Conservation (phyloP, 768 basidiomycete genomes). For the Tylopilus plumbeoviolaceoides region DNA sequence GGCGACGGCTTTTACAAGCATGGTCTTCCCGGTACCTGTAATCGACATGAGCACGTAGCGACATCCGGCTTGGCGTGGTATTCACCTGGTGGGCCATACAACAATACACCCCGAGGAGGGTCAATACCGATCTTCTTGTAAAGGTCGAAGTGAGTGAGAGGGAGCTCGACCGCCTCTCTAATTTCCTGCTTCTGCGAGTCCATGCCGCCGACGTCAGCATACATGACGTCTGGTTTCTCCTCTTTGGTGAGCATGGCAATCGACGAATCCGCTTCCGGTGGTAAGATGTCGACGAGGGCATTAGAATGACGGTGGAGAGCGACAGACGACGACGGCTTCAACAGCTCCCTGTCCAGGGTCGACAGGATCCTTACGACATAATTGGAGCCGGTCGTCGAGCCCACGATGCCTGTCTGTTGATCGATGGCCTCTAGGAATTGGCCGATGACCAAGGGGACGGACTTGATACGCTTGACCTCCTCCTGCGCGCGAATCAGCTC, state of each 20-base stretch:
- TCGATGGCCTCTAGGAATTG: slow-evolving; percentile 99
- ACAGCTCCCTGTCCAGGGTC: slow-evolving; percentile 92
- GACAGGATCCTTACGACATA: slow-evolving; percentile 97
- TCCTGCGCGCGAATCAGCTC: slow-evolving; percentile 98
- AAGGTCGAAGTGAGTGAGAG: slow-evolving; percentile 93
- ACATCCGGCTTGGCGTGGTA: slow-evolving; percentile 11
- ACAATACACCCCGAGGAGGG: slow-evolving; percentile 92
- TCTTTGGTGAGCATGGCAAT: slow-evolving; percentile 93
- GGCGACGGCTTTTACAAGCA: slow-evolving; percentile 99
- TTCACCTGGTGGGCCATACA: slow-evolving; percentile 94
- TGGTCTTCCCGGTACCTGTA: slow-evolving; percentile 97
- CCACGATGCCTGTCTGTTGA: slow-evolving; percentile 94
- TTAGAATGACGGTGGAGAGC: slow-evolving; percentile 99
- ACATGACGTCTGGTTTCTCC: slow-evolving; percentile 92
- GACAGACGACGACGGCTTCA: slow-evolving; percentile 96
- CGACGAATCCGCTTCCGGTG: slow-evolving; percentile 96
- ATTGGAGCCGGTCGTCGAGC: slow-evolving; percentile 96
- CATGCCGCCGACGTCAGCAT: slow-evolving; percentile 95
- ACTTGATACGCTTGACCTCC: slow-evolving; percentile 98
- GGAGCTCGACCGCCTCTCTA: slow-evolving; percentile 95
- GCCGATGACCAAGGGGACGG: slow-evolving; percentile 97
- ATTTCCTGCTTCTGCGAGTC: slow-evolving; percentile 99
- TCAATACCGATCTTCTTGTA: slow-evolving; percentile 99
- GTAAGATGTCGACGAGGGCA: slow-evolving; percentile 95
- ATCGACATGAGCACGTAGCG: slow-evolving; percentile 2